Evolutionary conservation across 495 filamentous ascomycete genomes (phyloP).

Genomic region (Corynascus novoguineensis): DNA sequence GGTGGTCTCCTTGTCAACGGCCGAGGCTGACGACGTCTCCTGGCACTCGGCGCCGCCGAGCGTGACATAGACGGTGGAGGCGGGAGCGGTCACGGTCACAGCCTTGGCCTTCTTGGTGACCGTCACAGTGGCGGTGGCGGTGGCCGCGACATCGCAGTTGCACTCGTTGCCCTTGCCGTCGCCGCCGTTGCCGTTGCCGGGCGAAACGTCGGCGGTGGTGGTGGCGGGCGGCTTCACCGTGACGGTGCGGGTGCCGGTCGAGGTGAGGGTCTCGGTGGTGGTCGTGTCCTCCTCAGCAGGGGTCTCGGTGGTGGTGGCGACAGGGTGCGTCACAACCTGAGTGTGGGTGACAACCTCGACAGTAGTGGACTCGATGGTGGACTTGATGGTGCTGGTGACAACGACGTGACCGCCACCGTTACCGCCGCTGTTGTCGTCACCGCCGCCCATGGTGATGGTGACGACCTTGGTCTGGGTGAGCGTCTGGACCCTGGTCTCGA

Average conservation of each 20-base stretch:
- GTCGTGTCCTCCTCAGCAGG: conserved; percentile 27
- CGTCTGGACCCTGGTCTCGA: conserved; percentile 22
- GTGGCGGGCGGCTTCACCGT: conserved; percentile 27
- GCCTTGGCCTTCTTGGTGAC: conserved; percentile 16
- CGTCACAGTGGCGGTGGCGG: conserved; percentile 13
- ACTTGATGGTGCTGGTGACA: conserved; percentile 35
- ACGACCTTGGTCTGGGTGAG: conserved; percentile 24
- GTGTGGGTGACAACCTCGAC: conserved; percentile 22
- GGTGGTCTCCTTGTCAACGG: conserved; percentile 6
- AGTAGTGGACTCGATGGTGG: conserved; percentile 29
- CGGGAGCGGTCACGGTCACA: conserved; percentile 16
- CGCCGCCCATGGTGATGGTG: conserved; percentile 38
- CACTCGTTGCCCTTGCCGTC: conserved; percentile 8
- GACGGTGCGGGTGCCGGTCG: conserved; percentile 39
- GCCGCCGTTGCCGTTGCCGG: conserved; percentile 7
- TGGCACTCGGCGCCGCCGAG: conserved; percentile 17
- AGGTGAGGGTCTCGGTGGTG: conserved; percentile 31
- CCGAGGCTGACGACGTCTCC: neutral
- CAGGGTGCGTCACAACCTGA: neutral
- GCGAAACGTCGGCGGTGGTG: conserved; percentile 5
- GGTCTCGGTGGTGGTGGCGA: neutral
- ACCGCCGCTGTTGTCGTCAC: conserved; percentile 19
- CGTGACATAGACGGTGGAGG: conserved; percentile 43
- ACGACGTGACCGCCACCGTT: conserved; percentile 28
- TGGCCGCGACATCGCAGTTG: conserved; percentile 9